Evolutionary conservation across 345 rosid genomes (phyloP).

Genomic region (Salix koriyanagi): DNA sequence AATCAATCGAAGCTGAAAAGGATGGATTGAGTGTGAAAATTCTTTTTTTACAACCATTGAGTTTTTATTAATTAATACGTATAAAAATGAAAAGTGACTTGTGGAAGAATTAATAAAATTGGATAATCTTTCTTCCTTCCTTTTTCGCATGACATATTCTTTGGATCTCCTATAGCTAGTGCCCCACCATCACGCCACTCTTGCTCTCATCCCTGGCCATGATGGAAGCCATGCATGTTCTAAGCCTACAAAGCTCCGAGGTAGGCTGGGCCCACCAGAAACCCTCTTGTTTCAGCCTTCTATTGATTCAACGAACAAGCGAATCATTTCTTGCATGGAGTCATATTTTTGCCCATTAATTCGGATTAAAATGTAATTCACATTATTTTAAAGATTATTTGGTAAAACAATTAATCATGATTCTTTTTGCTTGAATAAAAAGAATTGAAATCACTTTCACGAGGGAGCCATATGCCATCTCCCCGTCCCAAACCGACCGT

Average conservation of each 20-base stretch:
- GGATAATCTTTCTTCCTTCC: too few species aligned
- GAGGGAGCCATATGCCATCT: too few species aligned
- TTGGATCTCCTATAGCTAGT: too few species aligned
- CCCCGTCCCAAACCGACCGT: too few species aligned
- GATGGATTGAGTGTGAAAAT: neutral
- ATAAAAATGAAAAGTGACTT: neutral
- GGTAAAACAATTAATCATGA: too few species aligned
- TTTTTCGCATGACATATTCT: neutral
- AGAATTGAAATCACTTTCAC: too few species aligned
- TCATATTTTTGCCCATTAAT: neutral
- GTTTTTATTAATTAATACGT: neutral
- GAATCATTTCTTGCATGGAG: neutral
- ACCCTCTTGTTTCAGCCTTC: neutral
- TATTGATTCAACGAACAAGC: rapidly evolving
- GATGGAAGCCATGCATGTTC: neutral
- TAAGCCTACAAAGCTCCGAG: neutral
- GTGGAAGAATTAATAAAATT: neutral
- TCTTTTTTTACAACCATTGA: neutral
- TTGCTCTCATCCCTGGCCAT: neutral
- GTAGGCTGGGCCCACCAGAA: neutral
- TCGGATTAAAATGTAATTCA: neutral
- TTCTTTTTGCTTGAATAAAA: neutral
- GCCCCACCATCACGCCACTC: neutral
- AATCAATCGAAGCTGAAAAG: too few species aligned
- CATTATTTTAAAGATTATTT: too few species aligned